Base-by-base conservation (phyloP, 768 basidiomycete genomes). In the Podaxis mareebaensis region DNA sequence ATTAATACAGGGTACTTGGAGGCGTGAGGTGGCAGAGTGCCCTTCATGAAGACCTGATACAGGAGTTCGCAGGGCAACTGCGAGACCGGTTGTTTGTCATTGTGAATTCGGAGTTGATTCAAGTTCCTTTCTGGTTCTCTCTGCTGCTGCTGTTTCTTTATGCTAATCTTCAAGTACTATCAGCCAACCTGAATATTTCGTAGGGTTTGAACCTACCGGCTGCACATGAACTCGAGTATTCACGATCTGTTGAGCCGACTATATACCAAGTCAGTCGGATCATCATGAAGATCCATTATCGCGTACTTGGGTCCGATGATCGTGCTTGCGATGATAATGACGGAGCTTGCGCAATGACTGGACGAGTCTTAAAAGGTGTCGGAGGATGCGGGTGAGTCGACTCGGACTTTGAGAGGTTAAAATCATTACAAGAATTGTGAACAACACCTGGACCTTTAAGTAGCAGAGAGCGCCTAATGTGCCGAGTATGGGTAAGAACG, bases 51-150 rank as follows among this genome's bases (percentile, higher is more conserved):
- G 33, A 62, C 56, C 5, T 56, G 53, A 39, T 22, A 38, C 5
- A 62, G 38, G 20, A 62, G 61, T 11, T 62, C 61, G n/a, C 36
- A 54, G n/a, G 61, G 61, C 4, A 62, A 53, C 40, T 28, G 53
- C 20, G 61, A 55, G 26, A 62, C 36, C 4, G 33, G 26, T 28
- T 62, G 61, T 11, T 62, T 28, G 30, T 26, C 44, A 46, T 62
- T 62, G 10, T 55, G 53, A 20, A 28, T 42, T 28, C 54, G 54
- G 17, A 62, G 53, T 26, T 24, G 15, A 7, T 26, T 38, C 3
- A 56, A 12, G 17, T 44, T 17, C 6, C n/a, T 3, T n/a, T n/a
- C 44, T 48, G 6, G 20, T 42, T n/a, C 40, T 24, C 20, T 13
- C 40, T 48, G 58, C 36, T 20, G 33, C 30, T 38, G 28, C 24